Base-by-base conservation (phyloP, 2,329 filamentous ascomycete genomes). In the Epichloe sibirici region DNA sequence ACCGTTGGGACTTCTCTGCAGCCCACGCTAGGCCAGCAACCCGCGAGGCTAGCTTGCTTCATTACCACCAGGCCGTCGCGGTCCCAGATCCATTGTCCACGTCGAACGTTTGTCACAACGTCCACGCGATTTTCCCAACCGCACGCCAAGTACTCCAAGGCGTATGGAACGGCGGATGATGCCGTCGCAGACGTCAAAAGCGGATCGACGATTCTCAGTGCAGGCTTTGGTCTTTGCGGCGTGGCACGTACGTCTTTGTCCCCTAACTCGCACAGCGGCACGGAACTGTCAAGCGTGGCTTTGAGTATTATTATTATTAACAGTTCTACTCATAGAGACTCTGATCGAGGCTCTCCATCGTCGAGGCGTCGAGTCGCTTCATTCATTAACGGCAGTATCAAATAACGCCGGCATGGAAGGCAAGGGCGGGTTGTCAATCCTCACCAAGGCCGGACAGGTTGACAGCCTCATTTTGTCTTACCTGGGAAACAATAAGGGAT, bases 221-320 rank as follows among this genome's bases (percentile, higher is more conserved):
- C 86, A 15, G 88, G 87, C 1, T 91, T 91, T 65, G 88, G 88
- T n/a, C 76, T 91, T 12, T 90, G 85, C 59, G 87, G 87, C 57
- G 84, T 90, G 17, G 81, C 83, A 69, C 51, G 71, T 61, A 46
- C 12, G n/a, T 46, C n/a, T 21, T 21, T 44, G 11, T 40, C 17
- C 34, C n/a, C 8, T 15, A 6, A 5, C 3, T 43, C 8, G n/a
- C 17, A 9, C 40, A 31, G 31, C 31, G 31, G 31, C 31, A 11
- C 31, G 31, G 31, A 9, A 4, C 31, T 11, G 9, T 7, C 9
- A 39, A 39, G 38, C 38, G 5, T 15, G n/a, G n/a, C 38, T n/a
- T 3, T 49, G 28, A 49, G 53, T 17, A 17, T 17, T 21, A 21
- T 21, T 21, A 21, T 21, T 38, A 57, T 52, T n/a, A 23, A 51